These are phyloP conservation scores for Lodderomyces beijingensis DNA, from an alignment of 1,139 yeast genomes.

Conservation along the genomic window DNA sequence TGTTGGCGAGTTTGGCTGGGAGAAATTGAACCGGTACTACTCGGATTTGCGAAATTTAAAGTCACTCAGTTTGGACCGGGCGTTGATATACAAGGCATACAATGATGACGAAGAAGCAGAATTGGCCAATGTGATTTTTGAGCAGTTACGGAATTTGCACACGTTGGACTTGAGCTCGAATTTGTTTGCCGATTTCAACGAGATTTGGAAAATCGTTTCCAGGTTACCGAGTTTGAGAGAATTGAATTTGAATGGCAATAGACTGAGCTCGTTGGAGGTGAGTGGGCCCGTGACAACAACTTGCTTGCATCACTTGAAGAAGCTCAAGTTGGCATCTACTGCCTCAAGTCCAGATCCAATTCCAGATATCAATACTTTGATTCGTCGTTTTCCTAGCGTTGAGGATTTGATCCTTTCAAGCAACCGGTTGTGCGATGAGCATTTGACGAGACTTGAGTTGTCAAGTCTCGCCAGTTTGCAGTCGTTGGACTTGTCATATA, in stretches of 20 bases:
- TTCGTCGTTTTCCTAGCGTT: too few relatives aligned
- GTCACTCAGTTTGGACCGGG: slow-evolving; percentile 48
- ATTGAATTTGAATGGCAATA: slow-evolving; percentile 62
- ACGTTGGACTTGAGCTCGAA: slow-evolving; percentile 63
- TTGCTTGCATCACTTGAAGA: too few relatives aligned
- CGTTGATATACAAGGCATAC: slow-evolving; percentile 20
- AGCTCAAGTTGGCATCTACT: slow-evolving; percentile 30
- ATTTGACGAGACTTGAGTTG: slow-evolving; percentile 11
- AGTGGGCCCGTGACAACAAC: too few relatives aligned
- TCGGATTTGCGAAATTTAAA: slow-evolving; percentile 41
- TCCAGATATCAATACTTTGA: too few relatives aligned
- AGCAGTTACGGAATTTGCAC: slow-evolving; percentile 22
- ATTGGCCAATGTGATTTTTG: slow-evolving; percentile 7
- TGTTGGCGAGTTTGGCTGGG: slow-evolving; percentile 65
- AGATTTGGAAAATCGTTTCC: slow-evolving; percentile 34
- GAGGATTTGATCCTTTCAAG: slow-evolving; percentile 42
- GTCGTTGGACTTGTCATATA: slow-evolving; percentile 43
- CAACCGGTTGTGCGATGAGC: slow-evolving; percentile 21
- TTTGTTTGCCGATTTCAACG: slow-evolving; percentile 40
- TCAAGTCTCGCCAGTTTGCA: slow-evolving; percentile 15
- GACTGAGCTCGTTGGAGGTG: slow-evolving; percentile 30
- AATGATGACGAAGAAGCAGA: slow-evolving; percentile 4
- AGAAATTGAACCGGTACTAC: slow-evolving; percentile 45
- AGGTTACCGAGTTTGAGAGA: slow-evolving; percentile 33
- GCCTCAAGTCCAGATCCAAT: too few relatives aligned